Percentiles rank a stretch among this genome's conserved stretches.
These are phyloP conservation scores for Crithidia acanthocephali DNA, from an alignment of 208 protist species.

Conservation along the genomic window DNA sequence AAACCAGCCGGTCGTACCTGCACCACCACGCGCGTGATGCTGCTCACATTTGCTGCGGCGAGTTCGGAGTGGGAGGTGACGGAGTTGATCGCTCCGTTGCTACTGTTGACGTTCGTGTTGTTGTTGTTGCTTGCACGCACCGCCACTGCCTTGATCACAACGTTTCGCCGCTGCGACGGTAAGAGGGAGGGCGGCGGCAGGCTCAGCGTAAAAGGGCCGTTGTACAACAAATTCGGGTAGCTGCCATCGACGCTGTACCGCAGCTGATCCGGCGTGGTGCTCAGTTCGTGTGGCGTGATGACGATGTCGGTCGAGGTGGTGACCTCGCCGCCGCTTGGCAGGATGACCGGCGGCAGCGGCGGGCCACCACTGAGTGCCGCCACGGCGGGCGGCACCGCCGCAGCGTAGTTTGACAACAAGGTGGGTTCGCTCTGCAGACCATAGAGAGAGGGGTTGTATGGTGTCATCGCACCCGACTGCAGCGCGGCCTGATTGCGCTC, in stretches of 20 bases:
- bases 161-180: constrained; percentile 27
- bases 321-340: constrained; percentile 62
- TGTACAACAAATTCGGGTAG: constrained; percentile 76
- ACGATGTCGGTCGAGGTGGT: constrained; percentile 73
- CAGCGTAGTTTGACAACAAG: neutral
- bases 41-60: constrained; percentile 35
- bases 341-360: constrained; percentile 55
- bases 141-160: constrained; percentile 58
- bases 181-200: constrained; percentile 40
- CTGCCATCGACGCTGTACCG: constrained; percentile 85
- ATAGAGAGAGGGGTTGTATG: constrained; percentile 1
- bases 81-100: neutral
- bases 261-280: constrained; percentile 60
- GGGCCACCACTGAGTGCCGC: neutral
- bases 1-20: constrained; percentile 54
- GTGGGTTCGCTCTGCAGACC: neutral
- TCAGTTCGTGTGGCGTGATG: constrained; percentile 57
- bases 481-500: constrained; percentile 6
- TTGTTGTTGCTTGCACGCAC: constrained; percentile 22
- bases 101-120: neutral
- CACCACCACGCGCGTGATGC: constrained; percentile 49
- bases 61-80: no score
- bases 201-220: constrained; percentile 73
- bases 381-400: constrained; percentile 3
- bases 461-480: neutral